A percentile compares a stretch with the other conserved stretches of the same genome.
Evolutionary conservation across 2,329 filamentous ascomycete species (phyloP).

Genomic region (Ceratocystiopsis sp.): DNA sequence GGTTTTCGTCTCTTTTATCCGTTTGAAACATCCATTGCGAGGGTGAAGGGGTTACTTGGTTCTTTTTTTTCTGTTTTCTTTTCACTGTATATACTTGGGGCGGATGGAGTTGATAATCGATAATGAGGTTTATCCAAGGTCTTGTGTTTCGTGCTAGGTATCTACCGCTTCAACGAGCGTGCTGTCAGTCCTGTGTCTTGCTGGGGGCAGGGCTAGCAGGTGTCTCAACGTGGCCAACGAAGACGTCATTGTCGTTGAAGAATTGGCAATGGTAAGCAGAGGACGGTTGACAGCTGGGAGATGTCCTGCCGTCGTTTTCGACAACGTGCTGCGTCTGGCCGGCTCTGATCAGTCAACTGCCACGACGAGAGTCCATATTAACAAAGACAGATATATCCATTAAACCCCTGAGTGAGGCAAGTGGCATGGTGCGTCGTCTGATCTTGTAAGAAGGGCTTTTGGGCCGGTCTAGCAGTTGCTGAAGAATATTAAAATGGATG

Average conservation of each 20-base stretch:
- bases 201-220: no score
- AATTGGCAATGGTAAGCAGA: no score
- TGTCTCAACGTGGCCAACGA: constrained; percentile 13
- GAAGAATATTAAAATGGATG: no score
- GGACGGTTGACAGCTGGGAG: constrained; percentile 26
- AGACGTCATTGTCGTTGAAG: constrained; percentile 14
- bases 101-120: no score
- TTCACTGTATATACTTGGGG: not conserved
- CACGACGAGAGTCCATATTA: no score
- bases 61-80: not conserved
- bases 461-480: no score
- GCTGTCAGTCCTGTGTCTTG: constrained; percentile 7
- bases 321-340: constrained; percentile 39
- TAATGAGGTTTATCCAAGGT: not conserved
- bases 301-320: constrained; percentile 33
- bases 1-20: no score
- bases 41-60: constrained; percentile 1
- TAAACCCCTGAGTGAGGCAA: no score
- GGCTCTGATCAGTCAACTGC: no score
- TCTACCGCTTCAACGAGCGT: constrained; percentile 6
- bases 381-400: no score
- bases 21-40: not conserved
- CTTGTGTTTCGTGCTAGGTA: not conserved
- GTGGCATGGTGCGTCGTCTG: no score
- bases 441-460: no score